phyloP scores from a whole-genome alignment of 305 asterid genomes.

The Plantago lanceolata region DNA sequence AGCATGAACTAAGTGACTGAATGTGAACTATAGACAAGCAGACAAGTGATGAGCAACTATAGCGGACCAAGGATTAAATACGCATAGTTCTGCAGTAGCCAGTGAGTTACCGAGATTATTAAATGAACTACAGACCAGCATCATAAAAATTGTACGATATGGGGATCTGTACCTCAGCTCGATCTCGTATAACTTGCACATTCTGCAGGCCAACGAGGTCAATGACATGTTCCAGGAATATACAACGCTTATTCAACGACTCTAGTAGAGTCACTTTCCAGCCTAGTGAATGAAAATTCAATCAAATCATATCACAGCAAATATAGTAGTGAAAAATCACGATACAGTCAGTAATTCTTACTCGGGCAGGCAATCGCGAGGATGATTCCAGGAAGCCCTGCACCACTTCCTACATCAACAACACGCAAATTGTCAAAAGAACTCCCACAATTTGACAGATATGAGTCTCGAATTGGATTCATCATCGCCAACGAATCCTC shows the following conservation, averaged over 20 bases:
- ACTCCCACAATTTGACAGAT: constrained; percentile 47
- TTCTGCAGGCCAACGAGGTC: constrained; percentile 56
- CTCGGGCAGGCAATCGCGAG: constrained; percentile 91
- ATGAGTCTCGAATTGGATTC: constrained; percentile 51
- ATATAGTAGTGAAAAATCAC: neutral
- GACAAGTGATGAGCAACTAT: neutral
- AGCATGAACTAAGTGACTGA: neutral
- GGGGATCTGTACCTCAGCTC: constrained; percentile 69
- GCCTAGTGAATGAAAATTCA: constrained; percentile 42
- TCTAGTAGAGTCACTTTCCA: constrained; percentile 88
- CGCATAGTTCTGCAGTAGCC: neutral
- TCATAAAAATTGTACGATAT: neutral
- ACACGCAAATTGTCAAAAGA: constrained; percentile 61
- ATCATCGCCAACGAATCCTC: constrained; percentile 81
- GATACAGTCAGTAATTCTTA: constrained; percentile 18
- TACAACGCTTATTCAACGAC: constrained; percentile 81
- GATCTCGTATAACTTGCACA: constrained; percentile 63
- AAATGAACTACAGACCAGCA: neutral
- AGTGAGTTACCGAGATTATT: neutral
- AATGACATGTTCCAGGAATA: constrained; percentile 75
- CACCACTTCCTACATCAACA: constrained; percentile 92
- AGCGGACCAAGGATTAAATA: neutral
- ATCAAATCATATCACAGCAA: neutral
- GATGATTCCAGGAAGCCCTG: constrained; percentile 89
- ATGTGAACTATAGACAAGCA: neutral